A percentile compares a stretch with the other conserved stretches of the same genome.
Conservation (phyloP, 805 yeast species). For the Zygosaccharomyces gambellarensis region DNA sequence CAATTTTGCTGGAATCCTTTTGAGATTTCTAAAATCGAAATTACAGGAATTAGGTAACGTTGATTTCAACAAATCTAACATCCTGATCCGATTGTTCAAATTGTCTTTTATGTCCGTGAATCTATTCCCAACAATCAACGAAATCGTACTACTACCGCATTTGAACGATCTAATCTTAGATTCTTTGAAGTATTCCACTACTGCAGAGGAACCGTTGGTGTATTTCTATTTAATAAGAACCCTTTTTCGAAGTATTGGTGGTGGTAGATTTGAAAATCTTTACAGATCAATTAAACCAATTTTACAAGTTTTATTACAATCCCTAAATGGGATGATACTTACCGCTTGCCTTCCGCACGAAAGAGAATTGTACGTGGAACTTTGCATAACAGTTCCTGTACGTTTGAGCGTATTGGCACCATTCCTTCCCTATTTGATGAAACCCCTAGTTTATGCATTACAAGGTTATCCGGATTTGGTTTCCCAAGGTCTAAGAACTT, state of each 20-base stretch:
- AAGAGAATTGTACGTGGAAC: conserved; percentile 88
- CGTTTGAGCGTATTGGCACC: conserved; percentile 91
- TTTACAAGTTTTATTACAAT: conserved; percentile 77
- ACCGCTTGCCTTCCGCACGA: conserved; percentile 86
- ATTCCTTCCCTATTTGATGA: conserved; percentile 79
- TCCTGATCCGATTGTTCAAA: conserved; percentile 81
- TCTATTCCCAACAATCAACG: conserved; percentile 81
- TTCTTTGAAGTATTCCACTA: conserved; percentile 72
- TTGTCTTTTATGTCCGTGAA: conserved; percentile 94
- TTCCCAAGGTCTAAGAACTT: conserved; percentile 88
- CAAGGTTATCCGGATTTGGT: conserved; percentile 88
- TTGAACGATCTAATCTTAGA: conserved; percentile 76
- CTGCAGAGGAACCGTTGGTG: conserved; percentile 84
- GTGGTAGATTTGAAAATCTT: conserved; percentile 89
- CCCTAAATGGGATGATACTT: conserved; percentile 74
- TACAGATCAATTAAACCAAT: conserved; percentile 92
- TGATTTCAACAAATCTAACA: conserved; percentile 70
- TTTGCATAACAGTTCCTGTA: conserved; percentile 94
- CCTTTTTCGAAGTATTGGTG: conserved; percentile 89
- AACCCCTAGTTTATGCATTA: conserved; percentile 86
- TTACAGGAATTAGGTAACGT: conserved; percentile 76
- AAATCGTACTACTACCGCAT: conserved; percentile 82
- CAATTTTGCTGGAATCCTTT: conserved; percentile 78
- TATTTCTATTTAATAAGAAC: conserved; percentile 86
- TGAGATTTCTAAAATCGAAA: conserved; percentile 68